Evolutionary conservation across 148 eudicot species (phyloP), one percentile per base, ranked within the genome.

Genomic region (Fallopia convolvulus): DNA sequence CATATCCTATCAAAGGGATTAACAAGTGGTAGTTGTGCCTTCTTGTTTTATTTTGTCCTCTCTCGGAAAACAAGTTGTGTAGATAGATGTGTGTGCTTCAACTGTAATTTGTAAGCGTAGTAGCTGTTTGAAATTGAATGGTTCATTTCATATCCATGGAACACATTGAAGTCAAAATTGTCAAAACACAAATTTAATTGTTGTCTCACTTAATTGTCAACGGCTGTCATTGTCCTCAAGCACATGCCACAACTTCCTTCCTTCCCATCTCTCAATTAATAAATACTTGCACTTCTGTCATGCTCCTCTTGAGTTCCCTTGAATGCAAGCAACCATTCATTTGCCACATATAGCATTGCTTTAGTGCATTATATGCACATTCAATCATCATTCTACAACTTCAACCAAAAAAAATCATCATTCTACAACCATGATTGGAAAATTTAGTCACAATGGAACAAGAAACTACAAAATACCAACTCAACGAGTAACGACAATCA

Each of bases 261-360:
- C 56, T 17, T 17, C 56, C 4, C 0, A 6, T 65, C 2, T 33
- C 41, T 14, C 30, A 0, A 26, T 26, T 26, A 26, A 65, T 30
- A 14, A 65, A 65, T 63, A 63, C 12, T 58, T 58, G 66, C 66
- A 58, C 66, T 58, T 9, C 66, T 58, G 32, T 58, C 66, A 58
- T 63, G 41, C 41, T 32, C 71, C 15, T 65, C 15, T 30, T 32
- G 40, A 12, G 40, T 65, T 65, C 70, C 18, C 39, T 30, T 60
- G 8, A 65, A 65, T 30, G 20, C 17, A 52, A 17, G 58, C 58
- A 52, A 52, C 21, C 7, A 17, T 52, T 3, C 3, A 5, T 18
- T 18, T 2, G 2, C 15, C 50, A 11, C 2, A 48, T 2, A 36
- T 36, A 3, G 39, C 2, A 36, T 36, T 36, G 39, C 4, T 2